Percentiles rank a stretch among this genome's conserved stretches.
phyloP scores from a whole-genome alignment of 2,329 filamentous ascomycete genomes.

The Apiospora kogelbergensis region DNA sequence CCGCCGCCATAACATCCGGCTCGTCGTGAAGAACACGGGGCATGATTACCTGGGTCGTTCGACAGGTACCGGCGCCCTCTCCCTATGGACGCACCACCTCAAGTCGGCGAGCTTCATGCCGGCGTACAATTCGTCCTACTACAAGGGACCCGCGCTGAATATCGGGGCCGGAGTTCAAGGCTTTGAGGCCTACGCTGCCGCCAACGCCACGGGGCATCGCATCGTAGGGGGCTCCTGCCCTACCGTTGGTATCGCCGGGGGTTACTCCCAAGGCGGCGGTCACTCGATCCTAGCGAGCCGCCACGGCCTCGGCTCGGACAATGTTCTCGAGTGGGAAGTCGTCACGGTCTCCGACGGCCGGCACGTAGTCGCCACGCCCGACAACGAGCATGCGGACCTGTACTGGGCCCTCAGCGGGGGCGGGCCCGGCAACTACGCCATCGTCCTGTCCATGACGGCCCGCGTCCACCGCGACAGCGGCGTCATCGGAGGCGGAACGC shows the following conservation, averaged over 20 bases:
- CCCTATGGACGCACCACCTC: constrained; percentile 32
- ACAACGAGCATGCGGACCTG: constrained; percentile 43
- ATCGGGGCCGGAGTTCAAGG: constrained; percentile 24
- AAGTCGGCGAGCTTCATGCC: constrained; percentile 23
- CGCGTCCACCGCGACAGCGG: constrained; percentile 40
- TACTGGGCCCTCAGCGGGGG: constrained; percentile 55
- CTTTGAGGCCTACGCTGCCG: constrained; percentile 20
- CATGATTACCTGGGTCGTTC: constrained; percentile 33
- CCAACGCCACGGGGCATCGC: constrained; percentile 24
- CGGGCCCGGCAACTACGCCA: constrained; percentile 48
- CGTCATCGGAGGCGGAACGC: constrained; percentile 15
- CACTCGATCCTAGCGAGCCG: constrained; percentile 36
- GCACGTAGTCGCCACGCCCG: constrained; percentile 38
- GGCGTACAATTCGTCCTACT: constrained; percentile 24
- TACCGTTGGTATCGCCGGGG: constrained; percentile 43
- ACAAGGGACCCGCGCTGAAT: constrained; percentile 26
- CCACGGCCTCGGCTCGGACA: constrained; percentile 47
- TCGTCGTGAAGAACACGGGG: constrained; percentile 22
- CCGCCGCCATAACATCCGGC: constrained; percentile 16
- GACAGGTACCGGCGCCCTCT: constrained; percentile 28
- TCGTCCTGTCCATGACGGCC: constrained; percentile 48
- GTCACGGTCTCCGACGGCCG: constrained; percentile 17
- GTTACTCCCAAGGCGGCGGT: constrained; percentile 48
- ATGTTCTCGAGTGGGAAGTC: constrained; percentile 29
- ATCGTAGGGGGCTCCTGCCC: constrained; percentile 38